Evolutionary conservation across 441 rosid species (phyloP).

Genomic region (Jatropha podagrica): DNA sequence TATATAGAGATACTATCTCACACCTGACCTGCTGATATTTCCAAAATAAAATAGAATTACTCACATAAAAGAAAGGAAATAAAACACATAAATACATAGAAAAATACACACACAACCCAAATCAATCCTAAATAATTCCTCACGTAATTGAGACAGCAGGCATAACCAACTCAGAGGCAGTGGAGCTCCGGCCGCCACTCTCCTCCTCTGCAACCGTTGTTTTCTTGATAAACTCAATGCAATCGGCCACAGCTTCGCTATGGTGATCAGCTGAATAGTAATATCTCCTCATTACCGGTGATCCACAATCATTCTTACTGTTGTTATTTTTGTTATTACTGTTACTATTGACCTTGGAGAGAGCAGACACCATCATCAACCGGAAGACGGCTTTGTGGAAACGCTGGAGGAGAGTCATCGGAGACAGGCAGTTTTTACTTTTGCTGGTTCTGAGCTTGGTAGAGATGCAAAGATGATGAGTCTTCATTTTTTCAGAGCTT

Average conservation of each 20-base stretch:
- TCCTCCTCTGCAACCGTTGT: slow-evolving; percentile 29
- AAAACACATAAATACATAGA: neutral
- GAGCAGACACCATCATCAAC: slow-evolving; percentile 68
- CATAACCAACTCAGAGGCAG: slow-evolving; percentile 26
- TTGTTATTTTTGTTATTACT: neutral
- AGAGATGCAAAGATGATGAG: slow-evolving; percentile 57
- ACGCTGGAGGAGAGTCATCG: slow-evolving; percentile 58
- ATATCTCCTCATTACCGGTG: neutral
- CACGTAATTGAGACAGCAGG: slow-evolving; percentile 35
- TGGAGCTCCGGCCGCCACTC: slow-evolving; percentile 16
- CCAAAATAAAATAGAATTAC: neutral
- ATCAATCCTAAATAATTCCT: neutral
- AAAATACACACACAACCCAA: neutral
- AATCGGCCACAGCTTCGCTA: slow-evolving; percentile 70
- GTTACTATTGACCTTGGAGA: slow-evolving; percentile 33
- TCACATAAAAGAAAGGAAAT: neutral
- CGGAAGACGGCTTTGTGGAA: slow-evolving; percentile 65
- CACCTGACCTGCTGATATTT: neutral
- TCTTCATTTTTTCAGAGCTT: slow-evolving; percentile 34
- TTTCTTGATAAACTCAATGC: slow-evolving; percentile 77
- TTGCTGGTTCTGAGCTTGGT: slow-evolving; percentile 37
- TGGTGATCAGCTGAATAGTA: slow-evolving; percentile 40
- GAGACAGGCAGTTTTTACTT: slow-evolving; percentile 41
- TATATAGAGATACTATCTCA: neutral
- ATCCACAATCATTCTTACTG: neutral